Evolutionary conservation across 352 stramenopile species (phyloP).

Genomic region (Pythium oligandrum): DNA sequence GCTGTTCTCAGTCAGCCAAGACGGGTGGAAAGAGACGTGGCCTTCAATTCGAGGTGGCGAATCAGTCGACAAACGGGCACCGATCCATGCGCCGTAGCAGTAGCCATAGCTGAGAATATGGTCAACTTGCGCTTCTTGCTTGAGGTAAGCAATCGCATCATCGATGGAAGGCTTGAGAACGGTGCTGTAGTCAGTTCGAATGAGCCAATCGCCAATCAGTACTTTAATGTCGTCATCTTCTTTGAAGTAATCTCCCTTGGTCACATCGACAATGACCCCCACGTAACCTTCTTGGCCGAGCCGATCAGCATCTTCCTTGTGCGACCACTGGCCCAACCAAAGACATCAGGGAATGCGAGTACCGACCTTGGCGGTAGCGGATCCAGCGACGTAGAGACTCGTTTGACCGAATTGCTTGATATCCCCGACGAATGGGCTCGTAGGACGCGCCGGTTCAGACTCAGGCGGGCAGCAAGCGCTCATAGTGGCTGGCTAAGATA

Average conservation of each 20-base stretch:
- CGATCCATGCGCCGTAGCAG: too few species aligned
- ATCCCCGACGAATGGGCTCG: conserved; percentile 2
- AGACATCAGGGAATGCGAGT: conserved; percentile 36
- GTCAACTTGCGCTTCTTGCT: too few species aligned
- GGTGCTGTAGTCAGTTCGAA: conserved; percentile 7
- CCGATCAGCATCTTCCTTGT: conserved; percentile 31
- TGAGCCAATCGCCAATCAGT: conserved; percentile 10
- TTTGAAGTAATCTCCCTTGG: conserved; percentile 7
- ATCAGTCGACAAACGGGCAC: too few species aligned
- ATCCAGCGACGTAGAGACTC: conserved; percentile 26
- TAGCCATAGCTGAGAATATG: too few species aligned
- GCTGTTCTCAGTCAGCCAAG: conserved; percentile 28
- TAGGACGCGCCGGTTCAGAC: conserved; percentile 14
- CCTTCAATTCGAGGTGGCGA: conserved; percentile 11
- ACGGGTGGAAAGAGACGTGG: conserved; percentile 24
- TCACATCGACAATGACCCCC: conserved; percentile 32
- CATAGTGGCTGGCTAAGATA: too few species aligned
- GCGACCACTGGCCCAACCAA: conserved; percentile 35
- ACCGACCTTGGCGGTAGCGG: conserved; percentile 24
- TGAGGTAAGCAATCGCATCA: too few species aligned
- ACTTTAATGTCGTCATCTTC: conserved; percentile 8
- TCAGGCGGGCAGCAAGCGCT: conserved; percentile 24
- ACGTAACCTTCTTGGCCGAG: conserved; percentile 35
- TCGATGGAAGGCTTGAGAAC: conserved; percentile 3
- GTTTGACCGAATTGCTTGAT: conserved; percentile 25